Base-by-base conservation (phyloP, 805 yeast species). In the Komagataella populi region DNA sequence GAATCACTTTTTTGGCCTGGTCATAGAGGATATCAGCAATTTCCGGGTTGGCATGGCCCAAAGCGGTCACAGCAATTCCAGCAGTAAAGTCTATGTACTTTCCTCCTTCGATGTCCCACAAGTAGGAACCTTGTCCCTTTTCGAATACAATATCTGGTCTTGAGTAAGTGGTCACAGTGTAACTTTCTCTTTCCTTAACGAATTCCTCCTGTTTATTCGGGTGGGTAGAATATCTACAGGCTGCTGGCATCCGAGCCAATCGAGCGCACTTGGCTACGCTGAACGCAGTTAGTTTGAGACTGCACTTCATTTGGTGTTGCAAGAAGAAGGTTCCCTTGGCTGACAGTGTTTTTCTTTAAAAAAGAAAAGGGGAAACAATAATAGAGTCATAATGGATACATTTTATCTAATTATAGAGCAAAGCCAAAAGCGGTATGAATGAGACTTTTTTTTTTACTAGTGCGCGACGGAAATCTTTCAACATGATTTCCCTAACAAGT, bases 11-110 rank as follows among this genome's bases (percentile, higher is more conserved):
- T 36, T 64, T 63, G 1, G 89, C 79, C 68, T 93, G 99, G 46
- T 84, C 84, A 52, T 68, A 66, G 55, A 89, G 64, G 54, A 93
- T 78, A 51, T 83, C 70, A 6, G 95, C 77, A 44, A 93, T 76
- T 55, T 81, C 83, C 3, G 81, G 80, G 59, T 93, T 77, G 23
- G 89, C 72, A 63, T 93, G 98, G 2, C 99, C 99, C 55, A 93
- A 71, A 1, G 87, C 83, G n/a, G 96, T 91, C 14, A 93, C 99
- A 1, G 99, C 98, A 57, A 93, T 91, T 50, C 99, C 99, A 1
- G 97, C 89, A 1, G 91, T 83, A 67, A 93, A 91, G 63, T 93
- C 99, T 49, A 93, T 74, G 61, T 83, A 93, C 63, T 83, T 76
- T 45, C 79, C 74, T 54, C 84, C 84, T 59, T 87, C 88, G 49